phyloP scores from a whole-genome alignment of 148 eudicot species.

The Dianthus caryophyllus region DNA sequence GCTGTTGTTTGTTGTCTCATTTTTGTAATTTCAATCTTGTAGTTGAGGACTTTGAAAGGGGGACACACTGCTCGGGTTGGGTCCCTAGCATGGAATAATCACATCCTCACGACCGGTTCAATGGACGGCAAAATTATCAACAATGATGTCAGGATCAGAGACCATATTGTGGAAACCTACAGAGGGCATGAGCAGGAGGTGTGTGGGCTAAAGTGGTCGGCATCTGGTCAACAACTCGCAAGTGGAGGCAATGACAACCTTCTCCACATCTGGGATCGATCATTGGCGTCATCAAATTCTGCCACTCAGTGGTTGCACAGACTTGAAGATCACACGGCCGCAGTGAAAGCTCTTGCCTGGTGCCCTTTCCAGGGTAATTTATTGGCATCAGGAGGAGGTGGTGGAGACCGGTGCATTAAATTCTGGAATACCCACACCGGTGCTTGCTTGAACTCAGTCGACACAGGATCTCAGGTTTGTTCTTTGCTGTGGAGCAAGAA shows the following conservation, averaged over 20 bases:
- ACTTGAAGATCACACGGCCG: slow-evolving; percentile 91
- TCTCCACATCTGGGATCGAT: slow-evolving; percentile 84
- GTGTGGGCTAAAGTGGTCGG: slow-evolving; percentile 90
- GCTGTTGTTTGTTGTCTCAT: background rate
- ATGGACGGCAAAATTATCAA: slow-evolving; percentile 77
- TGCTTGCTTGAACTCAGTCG: slow-evolving; percentile 79
- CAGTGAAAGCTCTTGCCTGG: slow-evolving; percentile 96
- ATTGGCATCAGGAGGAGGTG: slow-evolving; percentile 92
- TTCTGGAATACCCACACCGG: slow-evolving; percentile 99
- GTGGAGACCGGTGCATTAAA: slow-evolving; percentile 73
- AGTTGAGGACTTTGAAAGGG: slow-evolving; percentile 82
- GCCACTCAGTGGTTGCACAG: slow-evolving; percentile 82
- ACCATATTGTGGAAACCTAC: slow-evolving; percentile 60
- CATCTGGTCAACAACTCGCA: slow-evolving; percentile 82
- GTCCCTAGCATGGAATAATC: slow-evolving; percentile 83
- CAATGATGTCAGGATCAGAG: slow-evolving; percentile 73
- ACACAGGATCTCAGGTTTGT: slow-evolving; percentile 91
- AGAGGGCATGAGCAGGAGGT: slow-evolving; percentile 88
- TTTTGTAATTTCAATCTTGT: slow-evolving; percentile 8
- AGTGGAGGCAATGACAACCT: slow-evolving; percentile 91
- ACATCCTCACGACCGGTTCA: slow-evolving; percentile 81
- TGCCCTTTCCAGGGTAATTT: slow-evolving; percentile 92
- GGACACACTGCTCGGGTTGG: slow-evolving; percentile 79
- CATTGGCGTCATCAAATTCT: slow-evolving; percentile 62
- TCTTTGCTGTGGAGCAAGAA: slow-evolving; percentile 87